A percentile compares a stretch with the other conserved stretches of the same genome.
These are phyloP conservation scores for Globisporangium nodosum DNA, from an alignment of 352 stramenopile genomes.

Conservation along the genomic window DNA sequence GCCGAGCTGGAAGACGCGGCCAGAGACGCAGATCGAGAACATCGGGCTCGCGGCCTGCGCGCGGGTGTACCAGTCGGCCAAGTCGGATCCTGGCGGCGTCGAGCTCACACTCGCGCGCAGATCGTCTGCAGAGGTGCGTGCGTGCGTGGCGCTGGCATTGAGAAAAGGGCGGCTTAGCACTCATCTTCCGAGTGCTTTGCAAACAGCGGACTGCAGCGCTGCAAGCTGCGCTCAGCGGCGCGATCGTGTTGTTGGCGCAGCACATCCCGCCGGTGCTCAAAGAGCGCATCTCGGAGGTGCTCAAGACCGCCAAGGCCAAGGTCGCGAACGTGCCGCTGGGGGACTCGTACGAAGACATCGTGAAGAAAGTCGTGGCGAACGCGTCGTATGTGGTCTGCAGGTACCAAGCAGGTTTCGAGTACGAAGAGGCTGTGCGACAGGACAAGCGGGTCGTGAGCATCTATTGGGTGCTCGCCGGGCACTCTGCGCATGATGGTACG, in stretches of 20 bases:
- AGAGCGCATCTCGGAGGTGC: constrained; percentile 54
- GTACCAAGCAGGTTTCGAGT: constrained; percentile 77
- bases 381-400: constrained; percentile 78
- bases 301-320: constrained; percentile 69
- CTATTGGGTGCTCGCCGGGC: constrained; percentile 69
- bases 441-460: constrained; percentile 73
- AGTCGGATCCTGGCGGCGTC: constrained; percentile 22
- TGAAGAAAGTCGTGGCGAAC: constrained; percentile 72
- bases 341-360: constrained; percentile 69
- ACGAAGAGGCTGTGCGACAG: constrained; percentile 65
- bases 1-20: constrained; percentile 43
- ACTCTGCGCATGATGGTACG: constrained; percentile 27
- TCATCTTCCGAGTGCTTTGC: background rate
- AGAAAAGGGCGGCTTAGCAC: background rate
- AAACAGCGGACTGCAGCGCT: constrained; percentile 43
- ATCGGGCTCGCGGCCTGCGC: constrained; percentile 34
- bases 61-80: constrained; percentile 38
- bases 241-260: constrained; percentile 69
- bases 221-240: constrained; percentile 41
- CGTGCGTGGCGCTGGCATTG: constrained; percentile 12
- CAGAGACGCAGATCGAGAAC: constrained; percentile 45
- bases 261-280: constrained; percentile 65
- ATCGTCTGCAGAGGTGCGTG: constrained; percentile 34
- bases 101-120: constrained; percentile 49
- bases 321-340: constrained; percentile 72